Base-by-base conservation (phyloP, 345 rosid species). In the Euphorbia pulcherrima region DNA sequence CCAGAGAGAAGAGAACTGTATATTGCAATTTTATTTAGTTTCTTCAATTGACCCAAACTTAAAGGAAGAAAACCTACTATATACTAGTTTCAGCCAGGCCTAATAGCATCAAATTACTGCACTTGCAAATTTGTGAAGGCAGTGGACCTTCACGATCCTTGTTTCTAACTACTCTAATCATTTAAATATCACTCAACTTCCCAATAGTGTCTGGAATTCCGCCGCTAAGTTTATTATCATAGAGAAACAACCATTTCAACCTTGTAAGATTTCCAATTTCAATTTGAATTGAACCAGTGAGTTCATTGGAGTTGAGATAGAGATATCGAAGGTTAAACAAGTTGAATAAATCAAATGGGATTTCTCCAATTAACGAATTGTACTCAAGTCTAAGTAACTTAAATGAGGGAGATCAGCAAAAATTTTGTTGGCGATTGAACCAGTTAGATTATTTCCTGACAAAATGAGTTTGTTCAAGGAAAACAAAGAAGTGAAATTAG, bases 11-110 rank as follows among this genome's bases (percentile, higher is more conserved):
- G 73, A 26, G 92, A 79, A 0, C 96, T 90, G 74, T 92, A 92
- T 60, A 90, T 79, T 8, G 98, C 92, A 3, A 92, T 73, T 1
- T 93, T 87, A 62, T 86, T 80, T 60, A 92, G 88, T 60, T 81
- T 87, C 81, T 78, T 87, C 37, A 92, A 75, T 5, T 47, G 78
- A 28, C 98, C 96, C 0, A 92, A 73, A 23, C 76, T 83, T n/a
- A 85, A 29, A n/a, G 98, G 97, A 6, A 92, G 85, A 70, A 82
- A 85, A 8, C 97, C 93, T 18, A 90, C n/a, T n/a, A 90, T 55
- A 90, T 83, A 73, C 96, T 84, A 13, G 98, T 92, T 67, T 92
- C 98, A 0, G 97, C 97, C 4, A 92, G 73, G 77, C 98, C 98
- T 51, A 92, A 68, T 77, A 77, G 68, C 12, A 75, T 53, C 69